Conservation (phyloP, 2,329 filamentous ascomycete species). For the Fusarium sp. region DNA sequence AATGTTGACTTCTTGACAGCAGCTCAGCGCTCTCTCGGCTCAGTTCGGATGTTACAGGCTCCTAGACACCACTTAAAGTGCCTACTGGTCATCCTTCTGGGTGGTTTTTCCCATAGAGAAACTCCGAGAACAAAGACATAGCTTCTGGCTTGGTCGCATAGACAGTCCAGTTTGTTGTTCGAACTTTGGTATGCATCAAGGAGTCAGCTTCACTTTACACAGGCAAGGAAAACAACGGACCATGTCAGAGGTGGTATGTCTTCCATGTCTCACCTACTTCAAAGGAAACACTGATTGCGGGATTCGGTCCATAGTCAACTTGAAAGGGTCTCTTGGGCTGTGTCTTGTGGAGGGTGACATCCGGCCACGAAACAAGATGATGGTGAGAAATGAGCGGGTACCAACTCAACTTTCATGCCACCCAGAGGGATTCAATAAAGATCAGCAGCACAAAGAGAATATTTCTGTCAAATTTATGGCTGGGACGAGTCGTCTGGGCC, state of each 20-base stretch:
- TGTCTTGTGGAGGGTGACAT: background rate
- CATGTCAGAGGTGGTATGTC: background rate
- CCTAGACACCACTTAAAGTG: background rate
- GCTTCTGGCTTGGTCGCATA: background rate
- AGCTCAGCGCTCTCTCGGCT: background rate
- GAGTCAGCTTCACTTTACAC: background rate
- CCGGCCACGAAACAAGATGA: background rate
- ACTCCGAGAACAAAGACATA: background rate
- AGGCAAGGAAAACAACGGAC: background rate
- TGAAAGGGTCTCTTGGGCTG: background rate
- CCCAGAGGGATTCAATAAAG: accelerated
- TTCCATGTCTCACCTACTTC: background rate
- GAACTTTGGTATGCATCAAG: background rate
- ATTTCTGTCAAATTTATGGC: accelerated
- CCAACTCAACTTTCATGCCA: background rate
- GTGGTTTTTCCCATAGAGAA: background rate
- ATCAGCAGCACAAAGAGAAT: background rate
- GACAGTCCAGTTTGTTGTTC: background rate
- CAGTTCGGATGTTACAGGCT: background rate
- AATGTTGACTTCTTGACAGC: background rate
- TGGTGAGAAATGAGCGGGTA: background rate
- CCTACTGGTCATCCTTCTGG: background rate
- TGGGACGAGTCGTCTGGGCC: background rate
- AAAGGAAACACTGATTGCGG: background rate
- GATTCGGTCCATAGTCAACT: background rate